These are phyloP conservation scores for Cercospora sesami DNA, from an alignment of 2,329 filamentous ascomycete species.

Conservation along the genomic window DNA sequence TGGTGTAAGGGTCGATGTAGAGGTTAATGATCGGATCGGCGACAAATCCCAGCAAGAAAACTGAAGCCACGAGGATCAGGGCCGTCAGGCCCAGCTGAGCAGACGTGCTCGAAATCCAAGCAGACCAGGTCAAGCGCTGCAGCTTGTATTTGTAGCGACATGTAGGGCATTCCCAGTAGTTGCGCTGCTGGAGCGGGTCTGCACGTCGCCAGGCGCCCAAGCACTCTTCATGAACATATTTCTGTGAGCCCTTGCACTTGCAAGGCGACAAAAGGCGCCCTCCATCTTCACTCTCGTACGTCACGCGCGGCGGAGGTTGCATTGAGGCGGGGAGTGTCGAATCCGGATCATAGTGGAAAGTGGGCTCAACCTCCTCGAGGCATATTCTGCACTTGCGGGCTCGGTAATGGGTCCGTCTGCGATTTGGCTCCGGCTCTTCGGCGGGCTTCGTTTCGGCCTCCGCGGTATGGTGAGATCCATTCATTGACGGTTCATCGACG, in stretches of 20 bases:
- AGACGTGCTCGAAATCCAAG: conserved; percentile 56
- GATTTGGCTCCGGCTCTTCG: conserved; percentile 25
- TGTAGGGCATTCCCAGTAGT: conserved; percentile 85
- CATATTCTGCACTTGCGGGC: conserved; percentile 86
- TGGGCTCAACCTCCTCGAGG: conserved; percentile 68
- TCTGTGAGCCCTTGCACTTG: conserved; percentile 87
- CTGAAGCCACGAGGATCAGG: conserved; percentile 65
- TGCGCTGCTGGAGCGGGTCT: conserved; percentile 65
- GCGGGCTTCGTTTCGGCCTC: conserved; percentile 25
- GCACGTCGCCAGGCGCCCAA: conserved; percentile 78
- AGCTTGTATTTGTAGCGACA: conserved; percentile 82
- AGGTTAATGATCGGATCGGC: conserved; percentile 90
- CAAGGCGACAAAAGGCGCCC: conserved; percentile 85
- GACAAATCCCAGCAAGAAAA: conserved; percentile 85
- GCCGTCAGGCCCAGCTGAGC: conserved; percentile 72
- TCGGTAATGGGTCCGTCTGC: conserved; percentile 57
- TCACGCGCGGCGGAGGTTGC: conserved; percentile 57
- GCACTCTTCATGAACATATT: conserved; percentile 92
- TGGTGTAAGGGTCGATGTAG: conserved; percentile 70
- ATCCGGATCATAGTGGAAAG: conserved; percentile 50
- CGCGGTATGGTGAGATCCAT: conserved; percentile 1
- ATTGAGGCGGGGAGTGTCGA: conserved; percentile 57
- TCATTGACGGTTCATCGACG: not conserved
- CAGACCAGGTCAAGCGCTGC: conserved; percentile 72
- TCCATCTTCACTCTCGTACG: conserved; percentile 70